Base-by-base conservation (phyloP, 1,284 basidiomycete species). In the Trichosporon faecale region DNA sequence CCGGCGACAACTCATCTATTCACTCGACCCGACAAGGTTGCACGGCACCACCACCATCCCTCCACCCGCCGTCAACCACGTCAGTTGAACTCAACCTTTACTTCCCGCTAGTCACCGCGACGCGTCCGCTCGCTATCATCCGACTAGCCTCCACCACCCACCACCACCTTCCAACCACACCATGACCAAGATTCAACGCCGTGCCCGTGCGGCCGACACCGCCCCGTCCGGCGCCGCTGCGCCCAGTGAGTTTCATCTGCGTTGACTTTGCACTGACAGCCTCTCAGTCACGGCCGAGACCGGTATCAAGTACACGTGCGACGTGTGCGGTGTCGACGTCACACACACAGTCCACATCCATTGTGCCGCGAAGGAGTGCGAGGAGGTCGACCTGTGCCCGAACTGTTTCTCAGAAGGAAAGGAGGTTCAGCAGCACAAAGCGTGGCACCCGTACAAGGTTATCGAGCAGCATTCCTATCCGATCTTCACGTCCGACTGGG, bases 391-490 rank as follows among this genome's bases (percentile, higher is more conserved):
- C 80, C 87, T 96, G 18, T 96, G 93, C 80, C 93, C 93, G 2
- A 81, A 86, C 31, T 99, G 96, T 84, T 98, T 98, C 83, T 94
- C 92, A 78, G 88, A 89, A 64, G 97, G 96, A 21, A 94, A 92
- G 81, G 93, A 98, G 80, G 92, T 95, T 68, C 89, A 88, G 61
- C 88, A 88, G 72, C 96, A 99, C 82, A 93, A 92, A 82, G 89
- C 91, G 68, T 89, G 89, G 76, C 97, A 99, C 84, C 86, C 91
- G 69, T 99, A 99, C 83, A 91, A 94, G 69, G 91, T 99, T 67
- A 91, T 98, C 73, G 95, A 97, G 85, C 88, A 97, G 77, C 93
- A 96, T 80, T 94, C 94, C 8, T 94, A 96, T 81, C 96, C 96
- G 4, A 97, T 99, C 78, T 97, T 98, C 78, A 88, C 90, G 14